A percentile compares a stretch with the other conserved stretches of the same genome.
Evolutionary conservation across 257 asterid species (phyloP).

Genomic region (Euphrasia confusa): DNA sequence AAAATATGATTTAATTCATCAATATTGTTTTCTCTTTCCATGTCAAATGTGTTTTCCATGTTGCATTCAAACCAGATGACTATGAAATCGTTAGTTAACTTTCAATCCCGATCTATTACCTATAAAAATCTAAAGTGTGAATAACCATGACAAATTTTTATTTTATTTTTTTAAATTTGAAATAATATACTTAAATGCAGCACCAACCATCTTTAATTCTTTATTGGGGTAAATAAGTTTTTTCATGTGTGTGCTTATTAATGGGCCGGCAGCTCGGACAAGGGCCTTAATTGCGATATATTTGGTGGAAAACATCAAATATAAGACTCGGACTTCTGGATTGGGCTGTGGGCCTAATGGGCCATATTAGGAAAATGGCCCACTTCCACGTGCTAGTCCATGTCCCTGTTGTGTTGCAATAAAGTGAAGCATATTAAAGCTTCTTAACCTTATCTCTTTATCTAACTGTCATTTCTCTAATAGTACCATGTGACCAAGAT

Average conservation of each 20-base stretch:
- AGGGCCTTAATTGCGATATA: constrained; percentile 27
- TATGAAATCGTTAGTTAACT: too few species aligned
- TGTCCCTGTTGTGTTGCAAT: constrained; percentile 27
- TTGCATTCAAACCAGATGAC: too few species aligned
- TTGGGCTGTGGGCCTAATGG: constrained; percentile 30
- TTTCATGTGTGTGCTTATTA: background rate
- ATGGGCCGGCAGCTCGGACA: constrained; percentile 7
- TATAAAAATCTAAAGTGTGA: too few species aligned
- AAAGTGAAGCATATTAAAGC: constrained; percentile 32
- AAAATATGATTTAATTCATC: too few species aligned
- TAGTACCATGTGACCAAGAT: constrained; percentile 6
- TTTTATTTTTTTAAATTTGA: background rate
- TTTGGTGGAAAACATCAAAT: constrained; percentile 18
- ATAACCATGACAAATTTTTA: too few species aligned
- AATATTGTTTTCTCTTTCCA: too few species aligned
- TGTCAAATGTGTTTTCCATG: too few species aligned
- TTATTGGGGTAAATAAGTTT: background rate
- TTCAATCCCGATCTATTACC: too few species aligned
- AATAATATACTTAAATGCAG: background rate
- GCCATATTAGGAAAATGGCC: constrained; percentile 21
- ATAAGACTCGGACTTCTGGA: constrained; percentile 13
- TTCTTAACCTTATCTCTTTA: constrained; percentile 34
- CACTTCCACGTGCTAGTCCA: constrained; percentile 32
- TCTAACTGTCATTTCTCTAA: constrained; percentile 21
- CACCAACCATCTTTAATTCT: background rate